phyloP scores from a whole-genome alignment of 2,329 filamentous ascomycete species.

The Microcyclospora pomicola region DNA sequence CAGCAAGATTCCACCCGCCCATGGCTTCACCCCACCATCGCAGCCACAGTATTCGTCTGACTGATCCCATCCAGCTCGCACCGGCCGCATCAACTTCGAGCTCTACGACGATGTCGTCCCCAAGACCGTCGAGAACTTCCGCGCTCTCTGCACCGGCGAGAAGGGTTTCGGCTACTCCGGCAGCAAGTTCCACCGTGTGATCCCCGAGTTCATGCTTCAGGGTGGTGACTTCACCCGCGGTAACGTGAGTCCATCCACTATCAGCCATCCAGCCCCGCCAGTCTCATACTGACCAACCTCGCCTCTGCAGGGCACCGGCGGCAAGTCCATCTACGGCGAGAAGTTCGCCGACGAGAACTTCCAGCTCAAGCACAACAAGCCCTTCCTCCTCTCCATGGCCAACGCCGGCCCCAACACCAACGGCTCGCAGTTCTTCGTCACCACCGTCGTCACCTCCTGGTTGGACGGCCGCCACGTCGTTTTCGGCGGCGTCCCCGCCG shows the following conservation, averaged over 20 bases:
- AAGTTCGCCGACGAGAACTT: slow-evolving; percentile 99
- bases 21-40: neutral
- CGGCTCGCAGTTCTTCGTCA: slow-evolving; percentile 62
- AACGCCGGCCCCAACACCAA: slow-evolving; percentile 96
- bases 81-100: slow-evolving; percentile 73
- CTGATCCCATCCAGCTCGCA: slow-evolving; percentile 42
- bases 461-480: slow-evolving; percentile 73
- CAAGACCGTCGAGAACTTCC: slow-evolving; percentile 95
- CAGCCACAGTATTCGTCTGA: slow-evolving; percentile 3
- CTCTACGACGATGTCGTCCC: slow-evolving; percentile 78
- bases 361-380: slow-evolving; percentile 74
- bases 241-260: slow-evolving; percentile 49
- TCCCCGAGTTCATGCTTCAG: slow-evolving; percentile 98
- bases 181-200: slow-evolving; percentile 87
- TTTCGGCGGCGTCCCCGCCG: slow-evolving; percentile 56
- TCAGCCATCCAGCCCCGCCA: neutral
- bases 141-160: slow-evolving; percentile 85
- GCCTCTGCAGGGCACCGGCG: slow-evolving; percentile 63
- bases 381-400: slow-evolving; percentile 94
- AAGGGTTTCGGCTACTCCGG: slow-evolving; percentile 74
- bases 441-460: slow-evolving; percentile 52
- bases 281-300: slow-evolving; percentile 3
- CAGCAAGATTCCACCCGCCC: neutral
- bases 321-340: slow-evolving; percentile 92
- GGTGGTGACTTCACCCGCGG: slow-evolving; percentile 93